phyloP scores from a whole-genome alignment of 192 early-diverging fungal genomes.

The Polychytrium aggregatum region DNA sequence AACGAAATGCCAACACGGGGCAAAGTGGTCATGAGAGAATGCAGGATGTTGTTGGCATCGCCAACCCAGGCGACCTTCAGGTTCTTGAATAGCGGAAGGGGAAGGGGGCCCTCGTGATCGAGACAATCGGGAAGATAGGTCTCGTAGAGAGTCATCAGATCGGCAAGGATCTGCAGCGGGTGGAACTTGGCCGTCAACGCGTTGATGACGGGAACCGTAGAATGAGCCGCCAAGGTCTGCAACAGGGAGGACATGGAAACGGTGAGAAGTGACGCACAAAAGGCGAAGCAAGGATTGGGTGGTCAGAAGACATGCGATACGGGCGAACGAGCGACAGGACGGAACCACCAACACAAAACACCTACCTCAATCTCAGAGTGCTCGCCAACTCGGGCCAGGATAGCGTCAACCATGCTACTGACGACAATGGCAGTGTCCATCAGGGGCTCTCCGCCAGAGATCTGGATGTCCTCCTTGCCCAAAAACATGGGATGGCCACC shows the following conservation, averaged over 20 bases:
- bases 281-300: too few relatives aligned
- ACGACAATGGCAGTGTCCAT: constrained; percentile 83
- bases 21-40: constrained; percentile 78
- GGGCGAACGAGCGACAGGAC: too few relatives aligned
- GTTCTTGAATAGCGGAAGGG: constrained; percentile 44
- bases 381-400: constrained; percentile 84
- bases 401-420: constrained; percentile 90
- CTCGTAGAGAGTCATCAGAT: constrained; percentile 93
- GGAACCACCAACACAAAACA: too few relatives aligned
- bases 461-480: constrained; percentile 88
- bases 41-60: constrained; percentile 94
- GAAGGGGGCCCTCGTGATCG: constrained; percentile 5
- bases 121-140: constrained; percentile 30
- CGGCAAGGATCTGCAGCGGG: constrained; percentile 93
- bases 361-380: constrained; percentile 84
- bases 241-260: too few relatives aligned
- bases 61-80: constrained; percentile 95
- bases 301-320: too few relatives aligned
- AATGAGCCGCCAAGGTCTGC: constrained; percentile 73
- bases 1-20: constrained; percentile 80
- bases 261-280: too few relatives aligned
- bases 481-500: constrained; percentile 96
- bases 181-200: constrained; percentile 91
- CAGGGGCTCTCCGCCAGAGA: constrained; percentile 90
- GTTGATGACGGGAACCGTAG: constrained; percentile 88